Base-by-base conservation (phyloP, 352 stramenopile genomes). In the Globisporangium cederbergense region DNA sequence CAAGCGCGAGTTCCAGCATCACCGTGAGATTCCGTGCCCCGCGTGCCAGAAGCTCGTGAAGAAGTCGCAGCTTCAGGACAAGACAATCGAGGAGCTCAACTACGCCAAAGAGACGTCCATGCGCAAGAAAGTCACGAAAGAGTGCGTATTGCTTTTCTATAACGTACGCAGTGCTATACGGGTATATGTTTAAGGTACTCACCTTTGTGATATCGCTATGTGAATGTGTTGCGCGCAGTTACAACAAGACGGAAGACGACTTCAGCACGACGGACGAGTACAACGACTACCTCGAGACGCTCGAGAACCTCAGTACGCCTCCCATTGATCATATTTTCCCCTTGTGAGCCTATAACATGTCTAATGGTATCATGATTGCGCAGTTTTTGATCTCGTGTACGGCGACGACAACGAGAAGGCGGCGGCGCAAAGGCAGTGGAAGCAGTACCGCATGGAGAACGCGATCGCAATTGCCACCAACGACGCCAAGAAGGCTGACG, bases 211-310 rank as follows among this genome's bases (percentile, higher is more conserved):
- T 56, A 7, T 22, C 22, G 25, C 14, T 13, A 4, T 40, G 14
- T 56, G 13, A 30, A 30, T 47, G 20, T 47, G 18, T 10, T 57
- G 16, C 56, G 46, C 8, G 8, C 57, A 94, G 85, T 67, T 95
- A 95, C 77, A 95, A 95, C 67, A 93, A 93, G 70, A 89, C 83
- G 10, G 87, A 93, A 52, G 86, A 95, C 57, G 87, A 95, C 62
- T 95, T 95, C 62, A 86, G 81, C 66, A 89, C 87, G n/a, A 62
- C 88, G 51, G 87, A 95, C 64, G 83, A 95, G 69, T 93, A 86
- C 74, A 95, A 95, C 72, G 76, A 91, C 70, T 95, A 93, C 66
- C 73, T 95, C 20, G 84, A 95, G 69, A 88, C 52, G 49, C 77
- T 95, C 32, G 87, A 95, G 70, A 91, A 93, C 64, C 75, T 95